Conservation (phyloP, 495 filamentous ascomycete species). For the Pseudevernia furfuracea region DNA sequence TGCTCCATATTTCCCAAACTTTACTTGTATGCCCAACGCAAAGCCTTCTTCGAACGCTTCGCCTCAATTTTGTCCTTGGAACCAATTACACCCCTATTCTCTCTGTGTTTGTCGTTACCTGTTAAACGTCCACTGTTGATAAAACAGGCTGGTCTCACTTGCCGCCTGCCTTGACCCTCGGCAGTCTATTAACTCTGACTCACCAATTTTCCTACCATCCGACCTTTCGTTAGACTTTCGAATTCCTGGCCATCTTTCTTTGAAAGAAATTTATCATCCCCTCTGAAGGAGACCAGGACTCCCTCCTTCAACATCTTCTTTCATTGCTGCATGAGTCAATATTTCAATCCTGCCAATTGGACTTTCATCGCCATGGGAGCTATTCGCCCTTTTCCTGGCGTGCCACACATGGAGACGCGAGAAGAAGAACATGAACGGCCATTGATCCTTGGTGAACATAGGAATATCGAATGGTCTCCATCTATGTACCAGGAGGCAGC, state of each 20-base stretch:
- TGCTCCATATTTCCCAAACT: background rate
- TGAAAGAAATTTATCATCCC: background rate
- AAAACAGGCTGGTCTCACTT: conserved; percentile 9
- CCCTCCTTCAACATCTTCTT: background rate
- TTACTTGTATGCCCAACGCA: conserved; percentile 14
- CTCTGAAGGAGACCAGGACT: background rate
- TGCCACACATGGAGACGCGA: background rate
- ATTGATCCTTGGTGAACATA: conserved; percentile 4
- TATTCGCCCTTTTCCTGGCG: conserved; percentile 10
- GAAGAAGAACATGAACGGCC: conserved; percentile 6
- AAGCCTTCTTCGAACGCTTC: conserved; percentile 16
- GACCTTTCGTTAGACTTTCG: background rate
- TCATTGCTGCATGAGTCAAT: conserved; percentile 11
- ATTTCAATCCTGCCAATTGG: background rate
- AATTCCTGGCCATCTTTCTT: background rate
- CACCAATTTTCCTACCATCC: background rate
- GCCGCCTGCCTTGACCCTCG: background rate
- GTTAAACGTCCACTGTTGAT: conserved; percentile 5
- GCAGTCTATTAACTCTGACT: conserved; percentile 8
- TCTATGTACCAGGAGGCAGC: conserved; percentile 4
- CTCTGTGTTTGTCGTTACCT: background rate
- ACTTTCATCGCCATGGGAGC: conserved; percentile 6
- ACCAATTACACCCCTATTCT: background rate
- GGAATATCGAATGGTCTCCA: background rate
- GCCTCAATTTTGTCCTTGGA: conserved; percentile 5